Base-by-base conservation (phyloP, 495 filamentous ascomycete genomes). In the Trichoderma erinaceum region DNA sequence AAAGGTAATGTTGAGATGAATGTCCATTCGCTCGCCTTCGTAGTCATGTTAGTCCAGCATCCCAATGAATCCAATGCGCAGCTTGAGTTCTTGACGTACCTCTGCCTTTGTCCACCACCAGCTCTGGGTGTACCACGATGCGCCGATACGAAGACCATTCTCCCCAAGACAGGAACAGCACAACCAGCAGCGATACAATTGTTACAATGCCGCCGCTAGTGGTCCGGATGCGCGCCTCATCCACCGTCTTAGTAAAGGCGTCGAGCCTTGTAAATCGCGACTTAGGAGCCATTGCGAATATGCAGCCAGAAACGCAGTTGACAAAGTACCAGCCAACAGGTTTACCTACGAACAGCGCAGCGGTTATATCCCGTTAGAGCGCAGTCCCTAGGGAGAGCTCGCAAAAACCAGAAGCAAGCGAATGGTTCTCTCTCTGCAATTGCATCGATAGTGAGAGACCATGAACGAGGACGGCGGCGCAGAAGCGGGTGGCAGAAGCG, bases 241-340 rank as follows among this genome's bases (percentile, higher is more conserved):
- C 96, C 61, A 99, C 95, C 44, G 95, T 99, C 79, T 99, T 99
- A 44, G 93, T 95, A 77, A 99, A 99, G 80, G 95, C 95, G 77
- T 99, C 95, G 58, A 99, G 90, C 82, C 91, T 89, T 63, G 91
- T 97, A 76, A 99, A 97, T 76, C 95, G 89, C 71, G 92, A 96
- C 74, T 89, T 89, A 41, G 84, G 73, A 69, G 87, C 77, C 86
- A 89, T 89, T 43, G 71, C 78, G 76, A 43, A 61, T 3, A 66
- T 43, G 27, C 38, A 56, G 50, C 21, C 21, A 6, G 23, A 25
- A 56, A 21, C 18, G 21, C 23, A 25, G 44, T n/a, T 48, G 35
- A 38, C 44, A 11, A 48, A 13, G 15, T n/a, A n/a, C 44, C 18
- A 48, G 44, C 44, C 13, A 48, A 48, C 44, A 48, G 18, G 18